These are phyloP conservation scores for Verticillium alfalfae DNA, from an alignment of 2,329 filamentous ascomycete genomes.

Conservation along the genomic window DNA sequence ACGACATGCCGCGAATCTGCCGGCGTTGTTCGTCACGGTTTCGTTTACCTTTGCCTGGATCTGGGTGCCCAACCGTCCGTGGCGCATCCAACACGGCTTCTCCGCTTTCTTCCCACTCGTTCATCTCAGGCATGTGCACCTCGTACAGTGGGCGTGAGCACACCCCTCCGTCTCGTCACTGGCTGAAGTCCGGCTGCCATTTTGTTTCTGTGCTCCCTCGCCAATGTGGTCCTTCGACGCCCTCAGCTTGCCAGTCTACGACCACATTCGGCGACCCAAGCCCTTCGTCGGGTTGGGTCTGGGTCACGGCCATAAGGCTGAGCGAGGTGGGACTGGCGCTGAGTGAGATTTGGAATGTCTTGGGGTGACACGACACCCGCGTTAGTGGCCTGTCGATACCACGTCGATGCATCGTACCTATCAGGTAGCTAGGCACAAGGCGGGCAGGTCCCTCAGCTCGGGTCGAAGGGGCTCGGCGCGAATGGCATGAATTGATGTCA, in stretches of 20 bases:
- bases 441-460: too few relatives aligned
- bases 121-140: not conserved
- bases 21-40: too few relatives aligned
- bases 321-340: not conserved
- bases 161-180: not conserved
- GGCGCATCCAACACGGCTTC: not conserved
- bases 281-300: not conserved
- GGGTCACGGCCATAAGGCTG: not conserved
- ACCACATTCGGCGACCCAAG: not conserved
- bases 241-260: not conserved
- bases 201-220: not conserved
- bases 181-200: not conserved
- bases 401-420: not conserved
- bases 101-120: not conserved
- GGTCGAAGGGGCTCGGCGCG: too few relatives aligned
- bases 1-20: not conserved
- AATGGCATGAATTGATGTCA: too few relatives aligned
- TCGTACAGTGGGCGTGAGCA: not conserved
- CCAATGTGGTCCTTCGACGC: not conserved
- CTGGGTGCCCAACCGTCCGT: not conserved
- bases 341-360: not conserved
- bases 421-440: not conserved
- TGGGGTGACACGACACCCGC: not conserved
- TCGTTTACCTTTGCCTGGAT: not conserved
- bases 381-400: not conserved